phyloP scores from a whole-genome alignment of 495 filamentous ascomycete species.

The Umbilicaria muhlenbergii region DNA sequence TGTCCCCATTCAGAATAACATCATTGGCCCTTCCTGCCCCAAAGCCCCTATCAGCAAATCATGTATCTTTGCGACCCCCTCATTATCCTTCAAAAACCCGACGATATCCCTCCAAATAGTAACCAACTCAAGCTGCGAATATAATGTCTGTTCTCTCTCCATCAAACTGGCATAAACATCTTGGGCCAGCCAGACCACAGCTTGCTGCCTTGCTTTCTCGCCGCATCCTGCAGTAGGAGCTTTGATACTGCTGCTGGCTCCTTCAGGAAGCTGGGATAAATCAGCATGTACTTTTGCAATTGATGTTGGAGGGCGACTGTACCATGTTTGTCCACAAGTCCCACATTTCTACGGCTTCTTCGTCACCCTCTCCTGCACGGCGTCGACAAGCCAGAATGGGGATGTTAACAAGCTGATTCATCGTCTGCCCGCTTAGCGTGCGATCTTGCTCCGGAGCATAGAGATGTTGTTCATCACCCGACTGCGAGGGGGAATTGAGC shows the following conservation, averaged over 20 bases:
- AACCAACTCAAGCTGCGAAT: neutral
- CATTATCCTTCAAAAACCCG: neutral
- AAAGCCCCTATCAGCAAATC: neutral
- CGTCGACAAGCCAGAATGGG: neutral
- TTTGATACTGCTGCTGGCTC: neutral
- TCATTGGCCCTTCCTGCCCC: neutral
- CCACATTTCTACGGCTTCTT: conserved; percentile 1
- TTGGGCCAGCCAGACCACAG: conserved; percentile 3
- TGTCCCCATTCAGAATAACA: too few relatives aligned
- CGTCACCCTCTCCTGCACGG: neutral
- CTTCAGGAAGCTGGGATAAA: neutral
- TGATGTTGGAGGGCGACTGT: neutral
- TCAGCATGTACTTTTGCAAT: too few relatives aligned
- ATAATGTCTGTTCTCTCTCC: neutral
- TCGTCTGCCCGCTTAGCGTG: neutral
- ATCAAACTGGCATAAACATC: neutral
- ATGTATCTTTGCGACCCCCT: neutral
- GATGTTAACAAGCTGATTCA: conserved; percentile 3
- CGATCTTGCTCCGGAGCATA: too few relatives aligned
- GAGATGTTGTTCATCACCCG: too few relatives aligned
- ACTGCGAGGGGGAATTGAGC: too few relatives aligned
- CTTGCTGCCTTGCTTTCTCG: neutral
- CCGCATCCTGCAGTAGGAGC: neutral
- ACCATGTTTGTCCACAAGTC: conserved; percentile 1
- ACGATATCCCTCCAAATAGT: neutral